Conservation (phyloP, 139 green algal species). For the Monoraphidium neglectum region DNA sequence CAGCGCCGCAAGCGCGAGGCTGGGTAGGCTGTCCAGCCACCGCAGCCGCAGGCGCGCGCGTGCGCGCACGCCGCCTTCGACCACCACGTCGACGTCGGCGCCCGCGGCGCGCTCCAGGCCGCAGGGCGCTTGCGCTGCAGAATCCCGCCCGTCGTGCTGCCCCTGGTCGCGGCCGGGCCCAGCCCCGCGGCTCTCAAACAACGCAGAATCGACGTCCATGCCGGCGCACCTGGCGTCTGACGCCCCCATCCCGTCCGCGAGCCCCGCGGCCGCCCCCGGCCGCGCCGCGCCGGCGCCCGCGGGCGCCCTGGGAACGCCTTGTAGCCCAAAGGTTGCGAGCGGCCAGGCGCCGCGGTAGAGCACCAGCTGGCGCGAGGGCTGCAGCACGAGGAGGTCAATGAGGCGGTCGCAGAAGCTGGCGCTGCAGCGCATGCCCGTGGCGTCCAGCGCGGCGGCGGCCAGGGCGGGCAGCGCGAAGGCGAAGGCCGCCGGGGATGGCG, state of each 20-base stretch:
- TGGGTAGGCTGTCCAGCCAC: slow-evolving; percentile 33
- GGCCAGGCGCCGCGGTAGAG: slow-evolving; percentile 41
- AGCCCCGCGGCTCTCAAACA: no score
- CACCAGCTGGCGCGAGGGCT: slow-evolving; percentile 37
- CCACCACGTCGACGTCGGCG: neutral
- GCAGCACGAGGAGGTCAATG: slow-evolving; percentile 62
- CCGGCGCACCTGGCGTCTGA: no score
- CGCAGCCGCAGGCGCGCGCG: slow-evolving; percentile 50
- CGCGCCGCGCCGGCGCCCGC: no score
- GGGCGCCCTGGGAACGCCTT: no score
- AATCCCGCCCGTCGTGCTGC: neutral
- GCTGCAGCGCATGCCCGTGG: slow-evolving; percentile 13
- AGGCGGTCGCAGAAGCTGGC: slow-evolving; percentile 5
- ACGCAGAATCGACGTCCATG: no score
- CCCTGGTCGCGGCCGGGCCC: no score
- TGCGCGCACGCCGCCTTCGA: slow-evolving; percentile 9
- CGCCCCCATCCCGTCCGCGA: no score
- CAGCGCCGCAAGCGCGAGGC: slow-evolving; percentile 47
- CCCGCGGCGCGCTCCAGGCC: neutral
- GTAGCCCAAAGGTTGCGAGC: slow-evolving; percentile 27
- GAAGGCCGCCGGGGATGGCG: no score
- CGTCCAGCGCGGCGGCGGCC: slow-evolving; percentile 41
- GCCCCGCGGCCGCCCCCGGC: no score
- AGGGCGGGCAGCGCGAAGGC: slow-evolving; percentile 36
- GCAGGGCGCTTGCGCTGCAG: neutral